A percentile compares a stretch with the other conserved stretches of the same genome.
Conservation (phyloP, 2,329 filamentous ascomycete species). For the Xylariaceae sp. region DNA sequence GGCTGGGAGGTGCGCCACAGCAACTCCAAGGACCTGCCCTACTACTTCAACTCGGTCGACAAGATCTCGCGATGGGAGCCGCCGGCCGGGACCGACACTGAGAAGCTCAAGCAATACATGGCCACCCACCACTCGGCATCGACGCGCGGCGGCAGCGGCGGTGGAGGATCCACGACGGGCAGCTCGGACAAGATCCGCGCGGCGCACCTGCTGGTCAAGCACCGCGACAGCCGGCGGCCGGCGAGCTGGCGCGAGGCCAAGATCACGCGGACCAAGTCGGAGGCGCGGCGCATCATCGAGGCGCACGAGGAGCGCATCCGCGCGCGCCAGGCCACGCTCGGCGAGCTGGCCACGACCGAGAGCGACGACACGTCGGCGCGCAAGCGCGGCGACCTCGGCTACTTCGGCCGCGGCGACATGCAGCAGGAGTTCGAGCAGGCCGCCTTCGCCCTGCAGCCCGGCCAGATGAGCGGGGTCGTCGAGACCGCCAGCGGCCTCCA, state of each 20-base stretch:
- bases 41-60: conserved; percentile 88
- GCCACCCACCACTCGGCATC: conserved; percentile 69
- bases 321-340: conserved; percentile 59
- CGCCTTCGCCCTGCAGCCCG: conserved; percentile 80
- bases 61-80: conserved; percentile 96
- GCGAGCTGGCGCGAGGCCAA: conserved; percentile 88
- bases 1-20: conserved; percentile 96
- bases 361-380: conserved; percentile 93
- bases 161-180: conserved; percentile 26
- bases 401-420: conserved; percentile 93
- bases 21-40: conserved; percentile 96
- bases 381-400: conserved; percentile 90
- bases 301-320: conserved; percentile 70
- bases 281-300: conserved; percentile 71
- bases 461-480: conserved; percentile 78
- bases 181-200: conserved; percentile 81
- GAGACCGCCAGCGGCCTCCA: conserved; percentile 92
- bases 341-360: conserved; percentile 79
- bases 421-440: conserved; percentile 98
- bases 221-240: conserved; percentile 77
- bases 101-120: conserved; percentile 93
- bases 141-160: conserved; percentile 26
- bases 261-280: conserved; percentile 82
- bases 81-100: conserved; percentile 76
- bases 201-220: conserved; percentile 90